Conservation (phyloP, 768 basidiomycete species). For the Podaxis carcinomalis region DNA sequence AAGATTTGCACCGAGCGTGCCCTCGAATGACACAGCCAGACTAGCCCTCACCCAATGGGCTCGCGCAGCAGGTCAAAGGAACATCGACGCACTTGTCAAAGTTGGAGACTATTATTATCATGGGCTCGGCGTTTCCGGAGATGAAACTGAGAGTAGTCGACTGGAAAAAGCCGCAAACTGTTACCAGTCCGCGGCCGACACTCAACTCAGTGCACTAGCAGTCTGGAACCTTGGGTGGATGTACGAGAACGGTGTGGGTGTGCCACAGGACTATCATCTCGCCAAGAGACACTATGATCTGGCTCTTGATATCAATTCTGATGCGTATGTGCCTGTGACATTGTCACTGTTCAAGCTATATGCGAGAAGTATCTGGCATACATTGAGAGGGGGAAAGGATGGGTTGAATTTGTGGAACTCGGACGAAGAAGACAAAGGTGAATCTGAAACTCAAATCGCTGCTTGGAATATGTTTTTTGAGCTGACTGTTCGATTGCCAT, state of each 20-base stretch:
- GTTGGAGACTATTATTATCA: conserved; percentile 97
- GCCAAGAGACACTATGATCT: conserved; percentile 95
- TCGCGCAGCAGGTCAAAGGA: conserved; percentile 87
- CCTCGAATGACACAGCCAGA: conserved; percentile 78
- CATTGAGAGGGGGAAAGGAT: conserved; percentile 63
- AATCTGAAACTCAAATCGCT: conserved; percentile 3
- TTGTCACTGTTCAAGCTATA: conserved; percentile 83
- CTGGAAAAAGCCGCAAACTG: conserved; percentile 91
- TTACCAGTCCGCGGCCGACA: conserved; percentile 93
- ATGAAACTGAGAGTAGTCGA: conserved; percentile 51
- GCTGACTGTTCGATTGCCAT: background rate
- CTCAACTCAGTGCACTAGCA: conserved; percentile 87
- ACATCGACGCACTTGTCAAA: conserved; percentile 96
- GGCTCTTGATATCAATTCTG: conserved; percentile 80
- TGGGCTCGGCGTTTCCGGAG: conserved; percentile 75
- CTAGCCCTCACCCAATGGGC: conserved; percentile 92
- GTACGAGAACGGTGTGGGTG: conserved; percentile 96
- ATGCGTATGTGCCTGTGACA: conserved; percentile 85
- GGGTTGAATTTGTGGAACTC: conserved; percentile 65
- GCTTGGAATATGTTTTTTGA: background rate
- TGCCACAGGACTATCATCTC: conserved; percentile 92
- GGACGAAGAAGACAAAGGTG: conserved; percentile 47
- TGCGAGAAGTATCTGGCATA: conserved; percentile 79
- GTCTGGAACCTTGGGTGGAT: conserved; percentile 99
- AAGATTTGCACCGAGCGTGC: conserved; percentile 62